Evolutionary conservation across 1,139 yeast species (phyloP), one percentile per base, ranked within the genome.

Genomic region (Yamadazyma dendronema): DNA sequence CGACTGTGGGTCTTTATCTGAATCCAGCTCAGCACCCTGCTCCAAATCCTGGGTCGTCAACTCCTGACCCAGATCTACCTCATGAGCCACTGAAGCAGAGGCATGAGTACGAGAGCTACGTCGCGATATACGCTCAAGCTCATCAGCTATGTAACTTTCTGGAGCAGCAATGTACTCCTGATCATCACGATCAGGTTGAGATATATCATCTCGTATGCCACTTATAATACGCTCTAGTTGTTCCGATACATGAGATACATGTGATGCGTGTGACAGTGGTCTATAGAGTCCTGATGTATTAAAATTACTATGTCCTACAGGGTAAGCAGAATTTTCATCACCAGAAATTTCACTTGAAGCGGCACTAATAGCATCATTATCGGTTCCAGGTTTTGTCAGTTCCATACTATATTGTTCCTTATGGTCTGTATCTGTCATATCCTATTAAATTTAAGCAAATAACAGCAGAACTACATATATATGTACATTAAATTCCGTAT

Each of bases 1-100:
- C 9, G 22, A 19, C 9, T 32, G 36, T 7, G 14, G 16, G 4
- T 38, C 39, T n/a, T n/a, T n/a, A n/a, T n/a, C n/a, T n/a, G n/a
- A n/a, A n/a, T n/a, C n/a, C n/a, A n/a, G n/a, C n/a, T n/a, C 22
- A 19, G 9, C 22, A 19, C 9, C 22, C 22, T 19, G 22, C 9
- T 19, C 22, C 9, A 7, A 7, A 19, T 19, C 22, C 9, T 9
- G 22, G 9, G 6, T 6, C 6, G 8, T 19, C 6, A 9, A 9
- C 22, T 7, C 8, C 6, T 9, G 22, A 19, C 22, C 22, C 22
- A 19, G 9, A 7, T 19, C 22, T 6, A 9, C n/a, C n/a, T n/a
- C n/a, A n/a, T n/a, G n/a, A n/a, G 16, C 28, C 28, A 4, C 13
- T 25, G 7, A 19, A 28, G 12, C 9, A 30, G n/a, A 4, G 8